Base-by-base conservation (phyloP, 176 grass and related monocot species). In the Avena atlantica region DNA sequence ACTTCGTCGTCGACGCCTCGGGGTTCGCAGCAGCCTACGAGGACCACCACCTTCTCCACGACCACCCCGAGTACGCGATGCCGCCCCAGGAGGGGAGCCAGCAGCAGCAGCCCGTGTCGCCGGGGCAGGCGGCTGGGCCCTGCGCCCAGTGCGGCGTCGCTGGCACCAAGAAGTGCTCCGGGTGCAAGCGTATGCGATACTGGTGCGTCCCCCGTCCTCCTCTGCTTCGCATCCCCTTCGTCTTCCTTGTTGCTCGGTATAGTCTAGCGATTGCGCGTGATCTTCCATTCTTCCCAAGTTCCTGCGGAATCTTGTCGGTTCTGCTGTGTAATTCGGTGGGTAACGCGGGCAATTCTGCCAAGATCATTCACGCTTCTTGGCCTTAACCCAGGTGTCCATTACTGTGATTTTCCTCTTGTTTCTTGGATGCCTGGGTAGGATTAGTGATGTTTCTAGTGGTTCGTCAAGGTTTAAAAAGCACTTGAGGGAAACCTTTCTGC, bases 1-100 rank as follows among this genome's bases (percentile, higher is more conserved):
- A 91, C 91, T 99, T 99, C 87, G 79, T 91, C 86, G 94, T 99
- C 90, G 97, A 96, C 92, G 87, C 88, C 81, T 80, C 89, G 11
- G 82, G 92, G 11, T 95, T 86, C 85, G 85, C 80, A 83, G 72
- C 90, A 60, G 81, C 80, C 69, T 79, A 76, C 88, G 83, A 89
- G 60, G 88, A 94, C 77, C 80, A 86, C 83, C 86, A 79, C 68
- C 52, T n/a, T n/a, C n/a, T 69, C 59, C 49, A 69, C 88, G 59
- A 14, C 34, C 25, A 65, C 10, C 4, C 12, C 47, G 47, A 8
- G 58, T 84, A 84, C 89, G 20, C 60, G 70, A 76, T 88, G 86
- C 12, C 13, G 86, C 50, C 57, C 12, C 52, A 76, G 79, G 88
- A 20, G 85, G 79, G 25, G 12, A 81, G 19, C 17, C 84, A 19